Conservation (phyloP, 2,329 filamentous ascomycete species). For the Pseudopithomyces chartarum region DNA sequence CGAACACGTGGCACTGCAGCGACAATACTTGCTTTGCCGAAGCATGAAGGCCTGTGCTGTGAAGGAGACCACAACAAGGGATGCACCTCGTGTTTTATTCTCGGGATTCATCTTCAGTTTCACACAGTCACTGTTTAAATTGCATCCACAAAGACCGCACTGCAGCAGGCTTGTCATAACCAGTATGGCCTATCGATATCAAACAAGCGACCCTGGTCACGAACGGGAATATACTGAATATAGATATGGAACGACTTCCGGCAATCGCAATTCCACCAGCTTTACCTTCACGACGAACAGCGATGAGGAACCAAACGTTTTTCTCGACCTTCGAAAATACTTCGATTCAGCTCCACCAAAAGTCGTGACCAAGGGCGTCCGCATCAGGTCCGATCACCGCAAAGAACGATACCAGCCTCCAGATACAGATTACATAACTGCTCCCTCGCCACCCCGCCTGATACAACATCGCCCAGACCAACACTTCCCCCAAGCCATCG, state of each 20-base stretch:
- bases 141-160: neutral
- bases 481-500: neutral
- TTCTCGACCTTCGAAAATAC: neutral
- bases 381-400: neutral
- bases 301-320: neutral
- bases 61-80: neutral
- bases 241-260: neutral
- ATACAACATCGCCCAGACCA: neutral
- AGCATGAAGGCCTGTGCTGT: neutral
- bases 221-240: neutral
- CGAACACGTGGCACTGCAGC: slow-evolving; percentile 7
- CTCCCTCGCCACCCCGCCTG: neutral
- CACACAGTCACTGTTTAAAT: neutral
- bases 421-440: neutral
- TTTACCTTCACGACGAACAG: neutral
- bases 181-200: neutral
- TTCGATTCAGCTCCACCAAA: neutral
- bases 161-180: neutral
- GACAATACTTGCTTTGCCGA: neutral
- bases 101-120: neutral
- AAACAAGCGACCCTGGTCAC: neutral
- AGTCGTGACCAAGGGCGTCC: neutral
- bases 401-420: neutral
- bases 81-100: neutral
- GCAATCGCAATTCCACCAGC: neutral